Conservation (phyloP, 371 early-diverging fungal species). For the Rhizopus delemar region DNA sequence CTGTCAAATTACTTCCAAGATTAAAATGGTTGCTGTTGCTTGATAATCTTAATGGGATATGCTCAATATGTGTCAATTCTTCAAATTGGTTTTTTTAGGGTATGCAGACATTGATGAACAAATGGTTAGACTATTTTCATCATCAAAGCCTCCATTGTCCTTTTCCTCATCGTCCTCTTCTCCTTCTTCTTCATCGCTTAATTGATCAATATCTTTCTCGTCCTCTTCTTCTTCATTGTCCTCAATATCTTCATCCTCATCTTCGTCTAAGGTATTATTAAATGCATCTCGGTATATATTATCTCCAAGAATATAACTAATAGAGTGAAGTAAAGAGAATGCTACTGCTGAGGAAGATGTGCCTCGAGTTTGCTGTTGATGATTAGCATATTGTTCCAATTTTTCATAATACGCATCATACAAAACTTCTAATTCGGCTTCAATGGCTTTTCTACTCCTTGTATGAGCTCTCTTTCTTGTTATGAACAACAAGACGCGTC, state of each 20-base stretch:
- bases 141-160: conserved; percentile 15
- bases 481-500: neutral
- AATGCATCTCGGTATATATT: conserved; percentile 16
- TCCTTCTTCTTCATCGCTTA: conserved; percentile 37
- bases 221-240: conserved; percentile 45
- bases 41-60: conserved; percentile 20
- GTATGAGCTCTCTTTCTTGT: conserved; percentile 18
- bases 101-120: conserved; percentile 18
- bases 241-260: conserved; percentile 31
- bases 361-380: conserved; percentile 60
- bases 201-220: conserved; percentile 51
- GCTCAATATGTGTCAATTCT: conserved; percentile 28
- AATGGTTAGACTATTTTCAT: conserved; percentile 10
- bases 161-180: conserved; percentile 56
- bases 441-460: conserved; percentile 76
- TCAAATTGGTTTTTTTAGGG: conserved; percentile 25
- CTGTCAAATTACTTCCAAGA: conserved; percentile 70
- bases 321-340: neutral
- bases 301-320: neutral
- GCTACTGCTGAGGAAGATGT: neutral
- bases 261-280: conserved; percentile 22
- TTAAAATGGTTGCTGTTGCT: conserved; percentile 38
- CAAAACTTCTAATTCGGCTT: conserved; percentile 85
- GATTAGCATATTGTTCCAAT: conserved; percentile 83
- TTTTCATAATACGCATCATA: conserved; percentile 94